These are phyloP conservation scores for Pleurotus pulmonarius DNA, from an alignment of 768 basidiomycete genomes.

Conservation along the genomic window DNA sequence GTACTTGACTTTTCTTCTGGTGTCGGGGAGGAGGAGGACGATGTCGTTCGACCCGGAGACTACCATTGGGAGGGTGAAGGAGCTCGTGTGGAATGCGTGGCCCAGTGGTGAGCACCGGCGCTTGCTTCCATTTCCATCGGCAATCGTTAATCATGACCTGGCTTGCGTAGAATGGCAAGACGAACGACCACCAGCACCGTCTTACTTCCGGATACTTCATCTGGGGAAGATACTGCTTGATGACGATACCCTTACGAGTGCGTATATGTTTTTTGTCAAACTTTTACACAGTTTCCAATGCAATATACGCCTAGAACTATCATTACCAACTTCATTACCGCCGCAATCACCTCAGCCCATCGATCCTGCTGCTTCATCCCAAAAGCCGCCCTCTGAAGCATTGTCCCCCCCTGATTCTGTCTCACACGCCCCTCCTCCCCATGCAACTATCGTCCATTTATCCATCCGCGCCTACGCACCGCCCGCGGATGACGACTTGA, in stretches of 20 bases:
- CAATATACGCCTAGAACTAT: not conserved
- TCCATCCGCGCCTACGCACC: slow-evolving; percentile 62
- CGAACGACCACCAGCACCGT: slow-evolving; percentile 73
- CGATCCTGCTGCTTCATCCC: not conserved
- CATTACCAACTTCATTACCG: slow-evolving; percentile 8
- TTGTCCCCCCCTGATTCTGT: slow-evolving; percentile 3
- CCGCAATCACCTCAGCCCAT: slow-evolving; percentile 7
- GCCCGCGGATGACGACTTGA: slow-evolving; percentile 41
- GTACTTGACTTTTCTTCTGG: slow-evolving; percentile 66
- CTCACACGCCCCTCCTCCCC: slow-evolving; percentile 31
- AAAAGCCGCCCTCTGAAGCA: not conserved
- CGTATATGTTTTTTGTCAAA: slow-evolving; percentile 19
- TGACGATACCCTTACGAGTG: slow-evolving; percentile 71
- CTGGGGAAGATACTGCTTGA: slow-evolving; percentile 81
- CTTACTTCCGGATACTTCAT: slow-evolving; percentile 72
- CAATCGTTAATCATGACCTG: no score
- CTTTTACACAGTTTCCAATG: not conserved
- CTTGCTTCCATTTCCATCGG: not conserved
- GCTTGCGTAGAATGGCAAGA: slow-evolving; percentile 64
- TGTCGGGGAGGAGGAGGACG: slow-evolving; percentile 62
- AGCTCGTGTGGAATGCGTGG: slow-evolving; percentile 83
- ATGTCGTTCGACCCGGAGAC: slow-evolving; percentile 76
- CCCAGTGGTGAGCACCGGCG: slow-evolving; percentile 49
- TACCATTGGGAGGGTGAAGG: slow-evolving; percentile 75
- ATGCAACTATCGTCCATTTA: slow-evolving; percentile 71